Conservation (phyloP, 768 basidiomycete genomes). For the Roridomyces roridus region DNA sequence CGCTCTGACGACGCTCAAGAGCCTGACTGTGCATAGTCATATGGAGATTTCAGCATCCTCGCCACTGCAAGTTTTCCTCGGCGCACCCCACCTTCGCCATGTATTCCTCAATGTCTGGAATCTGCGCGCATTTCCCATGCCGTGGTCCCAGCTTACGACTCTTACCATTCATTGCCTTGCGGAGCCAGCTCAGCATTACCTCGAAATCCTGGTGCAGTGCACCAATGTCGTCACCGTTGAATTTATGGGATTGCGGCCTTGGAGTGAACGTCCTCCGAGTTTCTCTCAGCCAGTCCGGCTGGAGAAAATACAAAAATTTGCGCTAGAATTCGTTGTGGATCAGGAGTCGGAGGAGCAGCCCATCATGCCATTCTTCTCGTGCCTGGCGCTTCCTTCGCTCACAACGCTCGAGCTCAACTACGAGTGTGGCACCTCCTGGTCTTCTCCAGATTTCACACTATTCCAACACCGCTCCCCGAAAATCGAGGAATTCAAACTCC, state of each 20-base stretch:
- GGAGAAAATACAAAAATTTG: not conserved
- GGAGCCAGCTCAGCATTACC: not conserved
- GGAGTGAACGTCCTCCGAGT: not conserved
- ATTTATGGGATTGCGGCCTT: not conserved
- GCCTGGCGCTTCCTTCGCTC: slow-evolving; percentile 8
- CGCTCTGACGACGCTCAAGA: not conserved
- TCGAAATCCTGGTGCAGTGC: slow-evolving; percentile 7
- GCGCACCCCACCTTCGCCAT: no score
- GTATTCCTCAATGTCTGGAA: no score
- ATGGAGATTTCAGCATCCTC: not conserved
- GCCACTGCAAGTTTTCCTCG: no score
- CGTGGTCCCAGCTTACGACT: slow-evolving; percentile 14
- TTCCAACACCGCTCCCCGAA: slow-evolving; percentile 2
- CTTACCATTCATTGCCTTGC: not conserved
- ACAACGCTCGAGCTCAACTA: not conserved
- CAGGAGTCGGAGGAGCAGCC: not conserved
- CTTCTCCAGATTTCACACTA: not conserved
- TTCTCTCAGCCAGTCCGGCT: not conserved
- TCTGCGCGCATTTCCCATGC: slow-evolving; percentile 9
- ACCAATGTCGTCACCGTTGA: not conserved
- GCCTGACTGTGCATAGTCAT: not conserved
- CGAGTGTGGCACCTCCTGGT: not conserved
- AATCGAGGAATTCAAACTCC: not conserved
- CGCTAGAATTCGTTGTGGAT: not conserved
- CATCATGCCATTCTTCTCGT: slow-evolving; percentile 1